Evolutionary conservation across 805 yeast species (phyloP).

Genomic region (Schwanniomyces sp.): DNA sequence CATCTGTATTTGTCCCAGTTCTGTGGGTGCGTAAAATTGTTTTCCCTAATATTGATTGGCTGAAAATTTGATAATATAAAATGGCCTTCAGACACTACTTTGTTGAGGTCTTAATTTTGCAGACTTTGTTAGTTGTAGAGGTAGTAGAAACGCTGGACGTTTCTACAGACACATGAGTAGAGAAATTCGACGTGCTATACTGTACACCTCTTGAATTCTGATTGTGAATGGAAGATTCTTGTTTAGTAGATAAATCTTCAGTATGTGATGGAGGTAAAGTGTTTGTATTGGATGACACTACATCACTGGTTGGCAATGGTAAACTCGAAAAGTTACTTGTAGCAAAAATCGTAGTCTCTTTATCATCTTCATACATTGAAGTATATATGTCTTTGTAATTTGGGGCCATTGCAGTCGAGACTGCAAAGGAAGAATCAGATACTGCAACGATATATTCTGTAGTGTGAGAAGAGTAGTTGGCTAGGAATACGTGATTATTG

Average conservation of each 20-base stretch:
- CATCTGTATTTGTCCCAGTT: not conserved
- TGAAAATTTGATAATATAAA: not conserved
- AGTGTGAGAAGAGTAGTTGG: conserved; percentile 6
- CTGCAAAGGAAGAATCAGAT: conserved; percentile 8
- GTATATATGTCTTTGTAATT: conserved; percentile 10
- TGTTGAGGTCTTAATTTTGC: not conserved
- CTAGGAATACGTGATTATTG: conserved; percentile 11
- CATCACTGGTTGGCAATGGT: not conserved
- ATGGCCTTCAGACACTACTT: not conserved
- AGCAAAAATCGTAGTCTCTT: conserved; percentile 1
- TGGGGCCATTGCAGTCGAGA: conserved; percentile 11
- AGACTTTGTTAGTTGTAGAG: not conserved
- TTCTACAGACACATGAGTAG: no score
- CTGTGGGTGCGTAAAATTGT: conserved; percentile 7
- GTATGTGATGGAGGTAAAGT: no score
- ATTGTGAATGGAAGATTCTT: no score
- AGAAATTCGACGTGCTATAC: no score
- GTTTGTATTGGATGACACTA: not conserved
- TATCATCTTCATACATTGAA: conserved; percentile 5
- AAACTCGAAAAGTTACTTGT: not conserved
- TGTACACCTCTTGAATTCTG: no score
- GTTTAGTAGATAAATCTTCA: no score
- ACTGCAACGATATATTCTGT: conserved; percentile 5
- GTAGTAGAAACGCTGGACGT: not conserved
- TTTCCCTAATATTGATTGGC: conserved; percentile 7